Conservation (phyloP, 805 yeast genomes). For the Candida namnaoensis region DNA sequence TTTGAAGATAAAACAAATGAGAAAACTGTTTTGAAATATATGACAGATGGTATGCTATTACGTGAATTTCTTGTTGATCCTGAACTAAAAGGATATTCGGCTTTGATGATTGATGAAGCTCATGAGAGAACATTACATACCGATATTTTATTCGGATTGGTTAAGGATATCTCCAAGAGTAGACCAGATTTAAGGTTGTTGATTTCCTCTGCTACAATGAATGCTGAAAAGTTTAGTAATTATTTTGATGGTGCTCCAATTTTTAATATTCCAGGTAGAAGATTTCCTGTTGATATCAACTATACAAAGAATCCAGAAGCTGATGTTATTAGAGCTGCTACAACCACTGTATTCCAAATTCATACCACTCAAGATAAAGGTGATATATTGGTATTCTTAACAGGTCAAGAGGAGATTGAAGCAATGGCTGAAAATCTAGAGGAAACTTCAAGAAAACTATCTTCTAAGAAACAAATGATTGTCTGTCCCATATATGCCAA, state of each 20-base stretch:
- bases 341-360: slow-evolving; percentile 80
- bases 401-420: slow-evolving; percentile 97
- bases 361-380: slow-evolving; percentile 68
- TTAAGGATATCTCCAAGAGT: slow-evolving; percentile 57
- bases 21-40: slow-evolving; percentile 70
- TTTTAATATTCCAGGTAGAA: slow-evolving; percentile 82
- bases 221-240: slow-evolving; percentile 77
- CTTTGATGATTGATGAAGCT: slow-evolving; percentile 92
- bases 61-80: slow-evolving; percentile 81
- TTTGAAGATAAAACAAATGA: slow-evolving; percentile 73
- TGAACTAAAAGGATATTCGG: slow-evolving; percentile 58
- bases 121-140: slow-evolving; percentile 95
- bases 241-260: slow-evolving; percentile 83
- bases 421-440: slow-evolving; percentile 60
- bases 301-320: slow-evolving; percentile 86
- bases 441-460: slow-evolving; percentile 59
- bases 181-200: slow-evolving; percentile 68
- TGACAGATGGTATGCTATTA: slow-evolving; percentile 94
- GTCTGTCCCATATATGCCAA: slow-evolving; percentile 89
- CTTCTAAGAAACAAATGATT: slow-evolving; percentile 46
- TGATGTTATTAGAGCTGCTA: slow-evolving; percentile 83
- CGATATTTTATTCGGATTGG: slow-evolving; percentile 69
- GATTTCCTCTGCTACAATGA: slow-evolving; percentile 91
- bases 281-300: slow-evolving; percentile 84
- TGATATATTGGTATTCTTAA: slow-evolving; percentile 82